Evolutionary conservation across 2,329 filamentous ascomycete species (phyloP).

Genomic region (Ilyonectria robusta): DNA sequence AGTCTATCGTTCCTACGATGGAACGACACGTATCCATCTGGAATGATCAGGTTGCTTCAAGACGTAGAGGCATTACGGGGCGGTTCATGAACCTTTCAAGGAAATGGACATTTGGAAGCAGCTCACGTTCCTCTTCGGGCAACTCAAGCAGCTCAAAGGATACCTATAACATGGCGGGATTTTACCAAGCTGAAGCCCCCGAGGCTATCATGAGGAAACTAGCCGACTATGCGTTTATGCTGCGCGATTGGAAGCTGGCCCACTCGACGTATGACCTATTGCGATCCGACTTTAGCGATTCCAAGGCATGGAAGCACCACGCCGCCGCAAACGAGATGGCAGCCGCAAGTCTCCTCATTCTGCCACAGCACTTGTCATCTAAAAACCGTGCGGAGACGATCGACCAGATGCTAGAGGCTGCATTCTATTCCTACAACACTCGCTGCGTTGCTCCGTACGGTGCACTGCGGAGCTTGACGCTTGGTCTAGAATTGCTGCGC

Average conservation of each 20-base stretch:
- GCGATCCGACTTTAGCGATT: slow-evolving; percentile 89
- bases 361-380: slow-evolving; percentile 78
- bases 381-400: slow-evolving; percentile 86
- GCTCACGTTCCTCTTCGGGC: slow-evolving; percentile 72
- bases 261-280: slow-evolving; percentile 93
- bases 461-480: slow-evolving; percentile 81
- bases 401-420: slow-evolving; percentile 89
- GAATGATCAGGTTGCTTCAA: slow-evolving; percentile 97
- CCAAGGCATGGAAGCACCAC: slow-evolving; percentile 97
- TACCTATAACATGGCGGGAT: slow-evolving; percentile 87
- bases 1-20: slow-evolving; percentile 96
- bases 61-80: slow-evolving; percentile 88
- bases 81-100: slow-evolving; percentile 96
- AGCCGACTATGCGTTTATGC: slow-evolving; percentile 96
- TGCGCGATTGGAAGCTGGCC: slow-evolving; percentile 94
- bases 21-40: slow-evolving; percentile 90
- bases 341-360: slow-evolving; percentile 85
- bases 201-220: slow-evolving; percentile 95
- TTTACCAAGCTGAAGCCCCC: slow-evolving; percentile 85
- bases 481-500: slow-evolving; percentile 86
- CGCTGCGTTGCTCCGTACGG: slow-evolving; percentile 85
- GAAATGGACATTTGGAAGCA: slow-evolving; percentile 86
- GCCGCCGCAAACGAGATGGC: slow-evolving; percentile 97
- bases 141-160: slow-evolving; percentile 65
- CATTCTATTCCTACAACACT: slow-evolving; percentile 92